These are phyloP conservation scores for Castanea crenata DNA, from an alignment of 306 rosid genomes.

Conservation along the genomic window DNA sequence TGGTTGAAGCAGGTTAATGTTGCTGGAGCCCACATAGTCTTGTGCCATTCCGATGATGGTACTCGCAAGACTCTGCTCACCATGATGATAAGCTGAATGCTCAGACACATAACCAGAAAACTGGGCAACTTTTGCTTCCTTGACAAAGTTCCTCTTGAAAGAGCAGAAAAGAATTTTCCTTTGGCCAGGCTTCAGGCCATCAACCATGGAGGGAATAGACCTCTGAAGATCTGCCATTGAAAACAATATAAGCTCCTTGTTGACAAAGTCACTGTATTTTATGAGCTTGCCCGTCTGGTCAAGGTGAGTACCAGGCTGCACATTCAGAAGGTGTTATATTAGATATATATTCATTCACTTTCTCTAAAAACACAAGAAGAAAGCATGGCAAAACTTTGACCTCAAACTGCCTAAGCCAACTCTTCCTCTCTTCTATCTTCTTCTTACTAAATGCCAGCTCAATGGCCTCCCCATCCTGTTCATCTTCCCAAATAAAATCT, in stretches of 20 bases:
- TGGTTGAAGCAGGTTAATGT: constrained; percentile 80
- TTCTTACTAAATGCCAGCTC: too few species aligned
- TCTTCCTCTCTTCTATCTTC: too few species aligned
- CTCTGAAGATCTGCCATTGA: too few species aligned
- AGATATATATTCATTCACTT: background rate
- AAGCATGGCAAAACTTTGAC: constrained; percentile 30
- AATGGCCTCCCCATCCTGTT: too few species aligned
- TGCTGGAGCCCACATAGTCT: constrained; percentile 89
- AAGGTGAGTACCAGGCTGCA: constrained; percentile 86
- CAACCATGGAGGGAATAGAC: too few species aligned
- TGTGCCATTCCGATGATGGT: constrained; percentile 95
- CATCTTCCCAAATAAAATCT: too few species aligned
- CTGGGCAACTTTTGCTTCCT: constrained; percentile 42
- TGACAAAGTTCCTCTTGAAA: constrained; percentile 70
- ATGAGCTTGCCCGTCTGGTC: constrained; percentile 62
- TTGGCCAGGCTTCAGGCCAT: too few species aligned
- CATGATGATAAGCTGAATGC: constrained; percentile 92
- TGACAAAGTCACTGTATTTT: too few species aligned
- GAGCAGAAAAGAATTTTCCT: too few species aligned
- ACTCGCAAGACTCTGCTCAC: constrained; percentile 85
- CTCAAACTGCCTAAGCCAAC: constrained; percentile 90
- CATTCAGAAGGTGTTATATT: background rate
- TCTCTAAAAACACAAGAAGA: background rate
- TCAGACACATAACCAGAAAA: constrained; percentile 90
- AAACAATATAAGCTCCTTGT: too few species aligned